phyloP scores from a whole-genome alignment of 768 basidiomycete genomes.

The Amanita inopinata region DNA sequence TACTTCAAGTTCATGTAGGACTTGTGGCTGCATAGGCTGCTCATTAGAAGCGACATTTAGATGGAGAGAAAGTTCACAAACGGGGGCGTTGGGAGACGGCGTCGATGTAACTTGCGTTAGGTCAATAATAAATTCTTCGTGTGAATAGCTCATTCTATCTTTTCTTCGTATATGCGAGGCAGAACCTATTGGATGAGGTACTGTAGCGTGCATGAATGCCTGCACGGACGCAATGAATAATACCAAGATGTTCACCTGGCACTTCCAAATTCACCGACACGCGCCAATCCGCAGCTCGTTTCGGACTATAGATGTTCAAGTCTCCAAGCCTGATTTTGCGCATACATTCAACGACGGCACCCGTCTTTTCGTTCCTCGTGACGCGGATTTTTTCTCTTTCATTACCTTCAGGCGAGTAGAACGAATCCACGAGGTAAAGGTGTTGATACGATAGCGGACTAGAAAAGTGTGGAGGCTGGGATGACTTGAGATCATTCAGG shows the following conservation, averaged over 20 bases:
- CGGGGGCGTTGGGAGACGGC: conserved; percentile 35
- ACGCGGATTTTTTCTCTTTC: conserved; percentile 65
- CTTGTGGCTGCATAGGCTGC: conserved; percentile 34
- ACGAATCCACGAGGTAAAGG: conserved; percentile 68
- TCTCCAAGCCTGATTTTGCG: conserved; percentile 80
- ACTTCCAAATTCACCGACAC: conserved; percentile 90
- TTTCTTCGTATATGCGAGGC: conserved; percentile 61
- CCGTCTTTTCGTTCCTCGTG: conserved; percentile 70
- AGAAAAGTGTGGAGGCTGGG: conserved; percentile 40
- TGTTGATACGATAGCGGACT: conserved; percentile 69
- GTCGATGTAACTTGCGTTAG: conserved; percentile 81
- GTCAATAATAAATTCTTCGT: conserved; percentile 90
- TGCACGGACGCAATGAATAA: too few species aligned
- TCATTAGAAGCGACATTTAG: conserved; percentile 5
- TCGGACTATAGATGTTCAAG: conserved; percentile 81
- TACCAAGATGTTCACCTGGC: conserved; percentile 54
- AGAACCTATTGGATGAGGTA: conserved; percentile 56
- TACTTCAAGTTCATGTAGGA: conserved; percentile 82
- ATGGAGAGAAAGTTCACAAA: conserved; percentile 24
- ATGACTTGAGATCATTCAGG: conserved; percentile 71
- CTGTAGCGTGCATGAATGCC: too few species aligned
- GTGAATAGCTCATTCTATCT: conserved; percentile 86
- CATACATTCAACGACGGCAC: conserved; percentile 53
- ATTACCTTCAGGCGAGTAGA: conserved; percentile 44
- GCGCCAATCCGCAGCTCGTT: conserved; percentile 80